Evolutionary conservation across 2,329 filamentous ascomycete species (phyloP), one percentile per base, ranked within the genome.

Genomic region (Diplodia intermedia): DNA sequence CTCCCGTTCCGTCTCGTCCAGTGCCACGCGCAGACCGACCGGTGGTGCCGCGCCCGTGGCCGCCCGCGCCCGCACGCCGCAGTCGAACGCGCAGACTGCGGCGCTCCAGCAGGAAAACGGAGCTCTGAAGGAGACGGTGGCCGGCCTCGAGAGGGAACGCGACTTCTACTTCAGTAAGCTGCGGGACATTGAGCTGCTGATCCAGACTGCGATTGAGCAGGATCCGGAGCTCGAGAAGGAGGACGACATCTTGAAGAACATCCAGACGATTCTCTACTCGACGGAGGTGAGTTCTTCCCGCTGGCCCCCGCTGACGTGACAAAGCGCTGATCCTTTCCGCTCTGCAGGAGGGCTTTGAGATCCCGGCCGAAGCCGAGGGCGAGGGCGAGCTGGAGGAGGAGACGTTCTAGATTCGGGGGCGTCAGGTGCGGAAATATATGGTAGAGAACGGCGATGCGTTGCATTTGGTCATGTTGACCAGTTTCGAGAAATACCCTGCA

Each of bases 111-210:
- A 91, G 77, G 95, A 98, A 85, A 95, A 97, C 78, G 86, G 87
- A 52, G 91, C 91, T 33, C 86, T 98, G 73, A 97, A 97, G 86
- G 94, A 98, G 83, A 97, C 93, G 0, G 94, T 99, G n/a, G 86
- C 88, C 14, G 95, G 95, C 1, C 85, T 99, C 52, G 95, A 99
- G 85, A 90, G 95, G 74, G 95, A 99, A 84, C 88, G 95, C 61
- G 95, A 99, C 80, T 99, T 99, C 79, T 99, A 99, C 85, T 99
- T 99, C 82, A 96, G 92, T 86, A 99, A 99, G 85, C 86, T 99
- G 71, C 88, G 95, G 69, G 95, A 99, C 78, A 99, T 99, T 74
- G 95, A 99, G 82, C 84, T 99, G 72, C 84, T 99, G 75, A 88
- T 99, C 67, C 95, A 99, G 83, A 91, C 92, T 75, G 93, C 94